Evolutionary conservation across 805 yeast species (phyloP), one percentile per base, ranked within the genome.

Genomic region (Brettanomyces custersianus): DNA sequence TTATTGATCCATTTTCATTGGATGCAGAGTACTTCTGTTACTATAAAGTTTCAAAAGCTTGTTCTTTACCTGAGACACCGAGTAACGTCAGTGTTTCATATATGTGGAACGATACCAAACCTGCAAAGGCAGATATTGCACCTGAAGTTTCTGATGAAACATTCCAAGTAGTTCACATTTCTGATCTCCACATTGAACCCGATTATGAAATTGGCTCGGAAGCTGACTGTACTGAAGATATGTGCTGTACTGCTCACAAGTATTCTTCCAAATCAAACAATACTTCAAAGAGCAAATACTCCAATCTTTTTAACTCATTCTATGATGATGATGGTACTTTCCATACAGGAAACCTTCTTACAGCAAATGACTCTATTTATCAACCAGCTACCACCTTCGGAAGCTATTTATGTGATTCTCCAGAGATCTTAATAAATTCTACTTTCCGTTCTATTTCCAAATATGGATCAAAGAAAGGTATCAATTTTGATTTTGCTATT

Each of bases 21-120:
- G 82, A 76, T 46, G 80, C 78, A 22, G 70, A 70, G 29, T 75
- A 75, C 46, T 74, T 75, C 56, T 80, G 88, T 52, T 67, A 72
- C 54, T 70, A 56, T 51, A 56, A 66, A 44, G 62, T 65, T 33
- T 63, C 55, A 39, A 60, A 62, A 33, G 64, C 66, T 11, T 80
- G 87, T 54, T 50, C 61, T 4, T 57, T 70, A 24, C 86, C 85
- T 4, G 53, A 52, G 13, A 63, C 76, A 3, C 78, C 77, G 2
- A 16, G 20, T 15, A 62, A 63, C 38, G 52, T 70, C 41, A 68
- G 74, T 42, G 46, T 65, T 34, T 50, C 62, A 16, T 41, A 56
- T 20, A 53, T 67, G 59, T 67, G 72, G 70, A 70, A 72, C 4
- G 51, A 48, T 24, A 31, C 39, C 6, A 66, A 62, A 45, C 72